Percentiles rank a stretch among this genome's conserved stretches.
phyloP scores from a whole-genome alignment of 768 basidiomycete genomes.

The Coprinopsis marcescibilis region DNA sequence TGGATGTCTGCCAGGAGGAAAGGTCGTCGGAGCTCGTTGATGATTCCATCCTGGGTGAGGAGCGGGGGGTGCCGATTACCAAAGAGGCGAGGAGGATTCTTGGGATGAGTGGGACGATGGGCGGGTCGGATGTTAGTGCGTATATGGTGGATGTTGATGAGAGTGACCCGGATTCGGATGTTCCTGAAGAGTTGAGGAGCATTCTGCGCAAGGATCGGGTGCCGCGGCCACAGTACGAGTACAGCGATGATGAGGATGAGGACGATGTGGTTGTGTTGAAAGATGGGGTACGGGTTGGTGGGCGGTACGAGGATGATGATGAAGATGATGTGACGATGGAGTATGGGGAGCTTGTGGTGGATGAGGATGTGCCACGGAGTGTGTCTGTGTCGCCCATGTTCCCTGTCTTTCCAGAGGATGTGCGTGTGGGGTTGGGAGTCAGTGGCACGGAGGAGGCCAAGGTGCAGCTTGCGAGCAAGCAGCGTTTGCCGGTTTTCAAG shows the following conservation, averaged over 20 bases:
- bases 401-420: neutral
- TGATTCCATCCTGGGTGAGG: neutral
- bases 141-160: slow-evolving; percentile 42
- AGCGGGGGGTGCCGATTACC: slow-evolving; percentile 1
- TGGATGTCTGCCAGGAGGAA: neutral
- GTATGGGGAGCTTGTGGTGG: neutral
- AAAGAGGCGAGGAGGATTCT: slow-evolving; percentile 50
- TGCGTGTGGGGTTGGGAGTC: neutral
- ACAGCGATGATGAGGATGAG: neutral
- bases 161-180: slow-evolving; percentile 70
- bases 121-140: slow-evolving; percentile 46
- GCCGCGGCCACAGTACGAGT: slow-evolving; percentile 25
- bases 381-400: neutral
- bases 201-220: slow-evolving; percentile 39
- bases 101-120: slow-evolving; percentile 64
- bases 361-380: neutral
- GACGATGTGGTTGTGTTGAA: slow-evolving; percentile 1
- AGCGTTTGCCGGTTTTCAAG: neutral
- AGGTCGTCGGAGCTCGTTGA: neutral
- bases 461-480: neutral
- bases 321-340: slow-evolving; percentile 2
- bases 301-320: neutral
- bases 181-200: slow-evolving; percentile 70
- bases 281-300: slow-evolving; percentile 4
- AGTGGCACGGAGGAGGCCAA: neutral